Percentiles rank a stretch among this genome's conserved stretches.
Conservation (phyloP, 345 rosid genomes). For the Aurinia saxatilis region DNA sequence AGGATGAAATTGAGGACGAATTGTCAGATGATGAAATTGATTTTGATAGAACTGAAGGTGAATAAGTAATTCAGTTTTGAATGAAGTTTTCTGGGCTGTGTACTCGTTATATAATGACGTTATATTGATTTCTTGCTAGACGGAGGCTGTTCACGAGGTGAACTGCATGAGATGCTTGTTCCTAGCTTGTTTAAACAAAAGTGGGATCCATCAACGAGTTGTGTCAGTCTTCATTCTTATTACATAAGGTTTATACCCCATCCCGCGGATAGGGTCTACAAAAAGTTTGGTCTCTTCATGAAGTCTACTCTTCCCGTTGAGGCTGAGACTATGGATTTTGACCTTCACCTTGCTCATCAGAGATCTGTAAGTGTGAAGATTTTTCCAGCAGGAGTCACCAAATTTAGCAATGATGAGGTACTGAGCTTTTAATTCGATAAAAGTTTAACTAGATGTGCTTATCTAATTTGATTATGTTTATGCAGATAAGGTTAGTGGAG, state of each 20-base stretch:
- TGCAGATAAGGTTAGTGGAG: conserved; percentile 61
- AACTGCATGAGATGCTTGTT: conserved; percentile 71
- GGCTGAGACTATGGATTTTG: conserved; percentile 65
- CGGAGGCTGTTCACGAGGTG: conserved; percentile 53
- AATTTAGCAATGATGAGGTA: conserved; percentile 60
- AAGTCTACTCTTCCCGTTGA: conserved; percentile 72
- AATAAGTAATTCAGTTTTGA: conserved; percentile 12
- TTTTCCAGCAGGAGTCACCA: conserved; percentile 36
- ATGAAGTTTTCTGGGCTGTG: conserved; percentile 6
- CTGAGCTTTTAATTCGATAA: conserved; percentile 2
- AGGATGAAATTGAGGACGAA: conserved; percentile 39
- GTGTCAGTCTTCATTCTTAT: conserved; percentile 42
- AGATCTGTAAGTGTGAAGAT: conserved; percentile 65
- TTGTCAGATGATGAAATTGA: conserved; percentile 27
- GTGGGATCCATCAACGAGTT: conserved; percentile 39
- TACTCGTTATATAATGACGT: not conserved
- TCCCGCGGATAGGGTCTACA: conserved; percentile 72
- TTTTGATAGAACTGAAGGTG: conserved; percentile 49
- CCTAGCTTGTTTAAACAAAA: conserved; percentile 51
- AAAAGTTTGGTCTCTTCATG: conserved; percentile 68
- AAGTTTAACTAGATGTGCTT: not conserved
- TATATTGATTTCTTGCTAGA: conserved; percentile 27
- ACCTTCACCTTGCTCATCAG: conserved; percentile 82
- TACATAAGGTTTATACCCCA: conserved; percentile 54
- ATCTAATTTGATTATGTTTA: conserved; percentile 6